Evolutionary conservation across 192 early-diverging fungal species (phyloP), one percentile per base, ranked within the genome.

Genomic region (Podila epicladia): DNA sequence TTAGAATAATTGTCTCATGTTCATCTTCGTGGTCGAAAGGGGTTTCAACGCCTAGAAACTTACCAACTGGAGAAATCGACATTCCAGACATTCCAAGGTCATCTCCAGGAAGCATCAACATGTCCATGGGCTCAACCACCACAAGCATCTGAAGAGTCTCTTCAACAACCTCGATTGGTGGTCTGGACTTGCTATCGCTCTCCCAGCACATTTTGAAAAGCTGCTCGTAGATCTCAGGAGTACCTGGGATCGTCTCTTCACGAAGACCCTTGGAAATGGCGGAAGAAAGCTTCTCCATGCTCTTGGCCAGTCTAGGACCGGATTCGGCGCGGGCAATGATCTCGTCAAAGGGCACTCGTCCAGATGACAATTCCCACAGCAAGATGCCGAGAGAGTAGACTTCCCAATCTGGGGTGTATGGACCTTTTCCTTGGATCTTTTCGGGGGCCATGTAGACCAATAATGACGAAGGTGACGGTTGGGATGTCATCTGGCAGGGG

Each of bases 161-260:
- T 32, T 80, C 77, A 3, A 80, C 71, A 53, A 80, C 82, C 58
- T 83, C 71, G 12, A 76, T 55, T 33, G 74, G 68, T 26, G 78
- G 84, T 11, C 84, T 58, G 29, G 71, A 66, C 8, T 35, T 38
- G 17, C 62, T 65, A 35, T 82, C 74, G 13, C 49, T 48, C 19
- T 73, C 65, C 74, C 84, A 82, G 37, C 84, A 85, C 68, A 82
- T 67, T 32, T 76, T 72, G 64, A 77, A 85, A 11, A 85, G 53
- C 20, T 77, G 49, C 35, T 80, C 63, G 41, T 83, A 85, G 48
- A 79, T 78, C 57, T 73, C 65, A 19, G 84, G 84, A 9, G 84
- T 83, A 8, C 67, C 84, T 11, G 38, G 11, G 22, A 85, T 41
- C 2, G 75, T 77, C 5, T 63, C 62, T 31, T 82, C 80, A 33